Evolutionary conservation across 306 rosid genomes (phyloP).

Genomic region (Quillaja saponaria): DNA sequence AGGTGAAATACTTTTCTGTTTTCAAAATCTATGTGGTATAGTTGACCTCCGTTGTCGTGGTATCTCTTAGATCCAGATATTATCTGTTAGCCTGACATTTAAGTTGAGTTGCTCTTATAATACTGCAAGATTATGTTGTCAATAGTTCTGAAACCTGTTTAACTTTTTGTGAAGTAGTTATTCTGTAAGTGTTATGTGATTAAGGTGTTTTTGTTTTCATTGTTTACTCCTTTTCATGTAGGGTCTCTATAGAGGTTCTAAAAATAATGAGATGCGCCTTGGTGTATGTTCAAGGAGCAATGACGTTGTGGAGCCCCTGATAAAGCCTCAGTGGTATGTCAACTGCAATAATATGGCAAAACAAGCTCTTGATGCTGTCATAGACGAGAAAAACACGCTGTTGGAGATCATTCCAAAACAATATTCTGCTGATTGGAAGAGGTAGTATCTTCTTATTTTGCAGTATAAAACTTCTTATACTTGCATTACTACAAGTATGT

Average conservation of each 20-base stretch:
- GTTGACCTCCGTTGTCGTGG: too few relatives aligned
- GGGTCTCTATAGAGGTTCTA: constrained; percentile 87
- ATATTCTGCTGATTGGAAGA: constrained; percentile 88
- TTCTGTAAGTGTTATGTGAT: constrained; percentile 7
- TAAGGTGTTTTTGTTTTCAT: constrained; percentile 19
- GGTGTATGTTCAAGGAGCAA: constrained; percentile 89
- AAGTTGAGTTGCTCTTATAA: neutral
- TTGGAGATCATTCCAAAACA: constrained; percentile 80
- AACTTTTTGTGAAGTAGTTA: constrained; percentile 12
- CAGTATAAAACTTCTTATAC: constrained; percentile 1
- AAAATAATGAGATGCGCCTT: constrained; percentile 90
- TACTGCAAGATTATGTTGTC: constrained; percentile 3
- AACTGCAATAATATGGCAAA: constrained; percentile 65
- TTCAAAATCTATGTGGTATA: too few relatives aligned
- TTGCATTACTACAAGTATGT: neutral
- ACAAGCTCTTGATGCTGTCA: constrained; percentile 73
- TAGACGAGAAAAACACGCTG: constrained; percentile 58
- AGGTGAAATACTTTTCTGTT: too few relatives aligned
- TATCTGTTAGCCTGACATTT: too few relatives aligned
- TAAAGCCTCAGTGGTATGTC: constrained; percentile 95
- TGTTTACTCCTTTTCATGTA: constrained; percentile 34
- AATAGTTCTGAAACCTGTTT: neutral
- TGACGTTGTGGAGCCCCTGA: constrained; percentile 93
- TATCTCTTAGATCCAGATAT: too few relatives aligned
- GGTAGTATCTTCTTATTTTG: constrained; percentile 35